Conservation (phyloP, 2,329 filamentous ascomycete species). For the Cladophialophora exuberans region DNA sequence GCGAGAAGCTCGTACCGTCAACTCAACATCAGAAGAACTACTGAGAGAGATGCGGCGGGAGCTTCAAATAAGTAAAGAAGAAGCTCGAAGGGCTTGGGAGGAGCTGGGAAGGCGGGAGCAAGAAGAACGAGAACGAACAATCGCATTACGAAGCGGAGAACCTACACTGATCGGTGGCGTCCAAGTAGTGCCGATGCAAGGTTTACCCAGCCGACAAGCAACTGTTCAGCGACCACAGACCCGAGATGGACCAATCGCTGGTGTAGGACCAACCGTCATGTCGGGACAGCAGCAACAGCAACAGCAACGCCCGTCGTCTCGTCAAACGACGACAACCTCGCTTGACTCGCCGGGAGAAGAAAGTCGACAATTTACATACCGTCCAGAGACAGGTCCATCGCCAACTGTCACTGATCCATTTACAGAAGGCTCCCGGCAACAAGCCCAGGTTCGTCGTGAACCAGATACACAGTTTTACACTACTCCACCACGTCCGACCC, state of each 20-base stretch:
- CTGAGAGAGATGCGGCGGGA: conserved; percentile 92
- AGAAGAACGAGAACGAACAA: conserved; percentile 84
- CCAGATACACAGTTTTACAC: conserved; percentile 40
- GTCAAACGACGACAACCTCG: conserved; percentile 31
- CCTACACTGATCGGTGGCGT: conserved; percentile 90
- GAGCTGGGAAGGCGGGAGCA: conserved; percentile 91
- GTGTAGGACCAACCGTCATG: conserved; percentile 39
- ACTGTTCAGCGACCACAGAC: conserved; percentile 49
- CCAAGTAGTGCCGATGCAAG: conserved; percentile 91
- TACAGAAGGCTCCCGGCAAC: conserved; percentile 47
- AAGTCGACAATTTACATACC: conserved; percentile 55
- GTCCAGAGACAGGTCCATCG: conserved; percentile 49
- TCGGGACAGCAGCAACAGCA: conserved; percentile 36
- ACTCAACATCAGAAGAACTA: conserved; percentile 69
- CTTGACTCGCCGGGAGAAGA: conserved; percentile 41
- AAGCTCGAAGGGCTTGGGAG: conserved; percentile 94
- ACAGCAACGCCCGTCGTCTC: conserved; percentile 29
- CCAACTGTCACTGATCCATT: conserved; percentile 67
- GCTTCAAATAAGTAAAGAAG: conserved; percentile 91
- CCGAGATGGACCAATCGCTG: conserved; percentile 48
- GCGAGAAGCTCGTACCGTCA: conserved; percentile 67
- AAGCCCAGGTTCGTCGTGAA: conserved; percentile 43
- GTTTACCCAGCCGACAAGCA: conserved; percentile 61
- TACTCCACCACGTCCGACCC: conserved; percentile 36
- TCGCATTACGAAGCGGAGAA: conserved; percentile 82